Conservation (phyloP, 805 yeast species). For the Dipodascus geniculatus region DNA sequence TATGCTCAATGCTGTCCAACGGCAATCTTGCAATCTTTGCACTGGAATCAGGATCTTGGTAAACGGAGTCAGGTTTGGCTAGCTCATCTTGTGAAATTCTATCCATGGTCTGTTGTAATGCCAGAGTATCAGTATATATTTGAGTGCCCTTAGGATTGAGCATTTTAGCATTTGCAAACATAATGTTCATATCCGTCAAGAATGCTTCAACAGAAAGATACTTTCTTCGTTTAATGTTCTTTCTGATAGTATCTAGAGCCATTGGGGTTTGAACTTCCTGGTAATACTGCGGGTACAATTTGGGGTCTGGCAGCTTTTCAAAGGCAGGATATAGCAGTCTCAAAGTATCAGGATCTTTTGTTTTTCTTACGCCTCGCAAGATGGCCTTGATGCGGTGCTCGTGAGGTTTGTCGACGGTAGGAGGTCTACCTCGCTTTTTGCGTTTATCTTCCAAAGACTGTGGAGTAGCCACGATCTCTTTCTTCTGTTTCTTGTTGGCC, state of each 20-base stretch:
- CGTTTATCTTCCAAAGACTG: conserved; percentile 30
- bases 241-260: conserved; percentile 41
- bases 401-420: conserved; percentile 80
- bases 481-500: conserved; percentile 14
- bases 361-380: conserved; percentile 67
- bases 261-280: conserved; percentile 31
- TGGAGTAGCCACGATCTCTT: conserved; percentile 21
- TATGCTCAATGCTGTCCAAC: conserved; percentile 60
- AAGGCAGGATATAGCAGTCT: conserved; percentile 46
- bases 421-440: conserved; percentile 79
- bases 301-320: conserved; percentile 71
- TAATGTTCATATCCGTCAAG: conserved; percentile 60
- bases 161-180: conserved; percentile 63
- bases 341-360: conserved; percentile 40
- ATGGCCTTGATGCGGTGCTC: conserved; percentile 87
- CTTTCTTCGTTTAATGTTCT: conserved; percentile 75
- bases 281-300: conserved; percentile 39
- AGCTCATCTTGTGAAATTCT: conserved; percentile 52
- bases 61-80: conserved; percentile 72
- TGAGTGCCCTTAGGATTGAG: conserved; percentile 49
- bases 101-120: conserved; percentile 51
- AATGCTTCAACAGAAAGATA: conserved; percentile 68
- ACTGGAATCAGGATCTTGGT: conserved; percentile 35
- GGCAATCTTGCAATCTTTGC: conserved; percentile 66
- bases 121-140: conserved; percentile 48